Base-by-base conservation (phyloP, 179 eudicot species). In the Amaranthus tricolor region DNA sequence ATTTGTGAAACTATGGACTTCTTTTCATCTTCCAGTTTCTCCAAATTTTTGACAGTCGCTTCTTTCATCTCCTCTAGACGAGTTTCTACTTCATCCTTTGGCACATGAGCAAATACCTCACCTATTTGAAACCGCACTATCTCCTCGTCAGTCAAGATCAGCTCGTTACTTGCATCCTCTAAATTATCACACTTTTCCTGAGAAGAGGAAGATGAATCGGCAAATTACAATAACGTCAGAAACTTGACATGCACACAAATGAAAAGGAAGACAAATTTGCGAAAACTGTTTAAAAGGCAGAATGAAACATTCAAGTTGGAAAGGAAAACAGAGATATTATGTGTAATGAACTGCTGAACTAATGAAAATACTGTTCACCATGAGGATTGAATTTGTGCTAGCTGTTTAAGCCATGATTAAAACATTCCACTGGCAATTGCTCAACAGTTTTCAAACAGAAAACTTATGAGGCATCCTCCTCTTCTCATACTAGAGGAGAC, bases 81-180 rank as follows among this genome's bases (percentile, higher is more conserved):
- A 72, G 81, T 84, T 81, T 93, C 99, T 24, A 95, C 98, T 48
- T 95, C 98, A 5, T 95, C 98, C 76, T 78, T 88, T 7, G 97
- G 86, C 59, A 95, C 87, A 63, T 95, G 99, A 73, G 92, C 96
- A 80, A 95, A 95, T 54, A 95, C 95, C 89, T 95, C 99, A 1
- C 99, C 98, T 66, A 93, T 95, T 74, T 93, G 99, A 81, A 91
- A 93, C 12, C 99, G 93, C 50, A 95, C 85, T 14, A 87, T 73
- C 61, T 91, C 97, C 76, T 93, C 99, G 49, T 93, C 99, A 0
- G 98, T 85, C 17, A 95, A 83, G 68, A 95, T 95, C 73, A 95
- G 78, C 81, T 95, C 99, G 21, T 91, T 95, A 85, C 93, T 74
- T 60, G 99, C 98, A 76, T 93, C 99, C 84, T 95, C 99, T 14